Conservation (phyloP, 2,329 filamentous ascomycete species). For the Nigrospora osmanthi region DNA sequence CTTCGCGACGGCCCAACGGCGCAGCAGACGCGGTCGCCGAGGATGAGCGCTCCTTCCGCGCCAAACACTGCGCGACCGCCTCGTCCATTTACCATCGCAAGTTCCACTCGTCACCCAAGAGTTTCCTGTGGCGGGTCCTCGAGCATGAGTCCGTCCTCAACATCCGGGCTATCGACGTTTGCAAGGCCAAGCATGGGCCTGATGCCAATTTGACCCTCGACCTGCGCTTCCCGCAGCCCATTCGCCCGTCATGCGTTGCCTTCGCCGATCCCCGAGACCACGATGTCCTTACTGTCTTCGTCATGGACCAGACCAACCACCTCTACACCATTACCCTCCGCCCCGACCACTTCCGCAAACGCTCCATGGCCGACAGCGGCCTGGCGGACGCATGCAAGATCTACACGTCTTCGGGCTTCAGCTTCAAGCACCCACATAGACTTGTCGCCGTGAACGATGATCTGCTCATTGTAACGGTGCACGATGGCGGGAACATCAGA, state of each 20-base stretch:
- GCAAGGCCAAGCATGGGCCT: conserved; percentile 53
- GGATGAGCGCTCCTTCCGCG: conserved; percentile 67
- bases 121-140: conserved; percentile 85
- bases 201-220: conserved; percentile 72
- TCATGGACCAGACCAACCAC: conserved; percentile 62
- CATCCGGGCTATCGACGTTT: conserved; percentile 75
- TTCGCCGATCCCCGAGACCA: conserved; percentile 71
- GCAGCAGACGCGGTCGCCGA: conserved; percentile 35
- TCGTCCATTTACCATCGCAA: conserved; percentile 80
- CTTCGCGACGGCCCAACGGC: conserved; percentile 31
- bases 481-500: conserved; percentile 68
- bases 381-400: conserved; percentile 71
- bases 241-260: conserved; percentile 71
- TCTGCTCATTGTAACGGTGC: conserved; percentile 72
- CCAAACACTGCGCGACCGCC: conserved; percentile 65
- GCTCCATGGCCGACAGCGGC: conserved; percentile 61
- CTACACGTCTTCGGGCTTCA: conserved; percentile 62
- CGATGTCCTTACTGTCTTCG: conserved; percentile 48
- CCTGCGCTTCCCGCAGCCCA: conserved; percentile 66
- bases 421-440: conserved; percentile 72
- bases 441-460: conserved; percentile 67
- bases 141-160: conserved; percentile 75
- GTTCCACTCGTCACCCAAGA: conserved; percentile 68
- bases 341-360: conserved; percentile 72
- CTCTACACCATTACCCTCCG: conserved; percentile 82